phyloP scores from a whole-genome alignment of 305 asterid genomes.

The Nicotiana rustica region DNA sequence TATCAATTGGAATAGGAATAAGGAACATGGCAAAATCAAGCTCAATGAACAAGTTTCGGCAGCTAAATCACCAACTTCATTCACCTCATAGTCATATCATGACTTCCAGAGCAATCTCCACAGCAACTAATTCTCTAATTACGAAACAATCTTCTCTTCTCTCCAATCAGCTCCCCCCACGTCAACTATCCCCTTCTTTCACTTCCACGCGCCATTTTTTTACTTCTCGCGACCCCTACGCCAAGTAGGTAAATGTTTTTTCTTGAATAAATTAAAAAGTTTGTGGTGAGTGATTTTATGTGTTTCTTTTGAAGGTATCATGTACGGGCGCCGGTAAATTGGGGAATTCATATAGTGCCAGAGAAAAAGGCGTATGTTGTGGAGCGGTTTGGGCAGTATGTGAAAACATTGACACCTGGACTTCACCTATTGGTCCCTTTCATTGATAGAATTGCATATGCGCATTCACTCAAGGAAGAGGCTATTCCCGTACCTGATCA shows the following conservation, averaged over 20 bases:
- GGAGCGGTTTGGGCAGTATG: slow-evolving; percentile 82
- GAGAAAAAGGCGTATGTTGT: slow-evolving; percentile 76
- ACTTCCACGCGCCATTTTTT: slow-evolving; percentile 45
- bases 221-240: slow-evolving; percentile 38
- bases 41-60: slow-evolving; percentile 35
- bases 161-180: slow-evolving; percentile 32
- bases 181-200: slow-evolving; percentile 27
- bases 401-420: slow-evolving; percentile 78
- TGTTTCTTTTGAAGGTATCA: slow-evolving; percentile 48
- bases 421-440: slow-evolving; percentile 77
- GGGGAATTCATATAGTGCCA: slow-evolving; percentile 88
- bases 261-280: neutral
- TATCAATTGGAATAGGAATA: slow-evolving; percentile 28
- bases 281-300: neutral
- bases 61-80: slow-evolving; percentile 32
- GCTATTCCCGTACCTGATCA: slow-evolving; percentile 79
- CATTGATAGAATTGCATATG: slow-evolving; percentile 82
- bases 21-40: slow-evolving; percentile 36
- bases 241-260: slow-evolving; percentile 25
- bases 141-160: slow-evolving; percentile 24
- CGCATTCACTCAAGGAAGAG: slow-evolving; percentile 86
- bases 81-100: neutral
- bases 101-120: slow-evolving; percentile 36
- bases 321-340: slow-evolving; percentile 67
- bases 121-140: slow-evolving; percentile 37